These are phyloP conservation scores for Sporothrix euskadiensis DNA, from an alignment of 2,329 filamentous ascomycete genomes.

Conservation along the genomic window DNA sequence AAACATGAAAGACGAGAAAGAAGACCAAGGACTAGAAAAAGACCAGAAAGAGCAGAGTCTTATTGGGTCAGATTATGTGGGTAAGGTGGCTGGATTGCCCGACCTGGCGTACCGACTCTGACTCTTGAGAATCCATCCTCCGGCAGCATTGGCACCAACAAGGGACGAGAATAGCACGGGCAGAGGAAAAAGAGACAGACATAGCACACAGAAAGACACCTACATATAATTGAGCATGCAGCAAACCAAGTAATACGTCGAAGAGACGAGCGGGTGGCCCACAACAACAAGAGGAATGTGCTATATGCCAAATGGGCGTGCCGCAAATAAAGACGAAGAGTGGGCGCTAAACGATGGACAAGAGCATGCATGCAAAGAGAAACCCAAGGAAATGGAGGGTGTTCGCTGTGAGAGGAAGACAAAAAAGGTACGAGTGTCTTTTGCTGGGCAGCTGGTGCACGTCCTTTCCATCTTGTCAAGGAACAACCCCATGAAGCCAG, in stretches of 20 bases:
- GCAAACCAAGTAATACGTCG: neutral
- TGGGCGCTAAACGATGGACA: neutral
- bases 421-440: neutral
- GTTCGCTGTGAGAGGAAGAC: neutral
- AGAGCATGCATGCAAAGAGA: neutral
- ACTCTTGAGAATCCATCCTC: neutral
- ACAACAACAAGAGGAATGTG: neutral
- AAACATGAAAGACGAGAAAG: too few relatives aligned
- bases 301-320: neutral
- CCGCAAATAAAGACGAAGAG: neutral
- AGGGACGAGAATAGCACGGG: constrained; percentile 10
- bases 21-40: neutral
- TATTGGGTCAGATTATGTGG: neutral
- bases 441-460: neutral
- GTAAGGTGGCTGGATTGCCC: neutral
- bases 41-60: neutral
- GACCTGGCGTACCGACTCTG: neutral
- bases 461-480: neutral
- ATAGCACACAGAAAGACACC: neutral
- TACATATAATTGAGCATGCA: neutral
- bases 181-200: neutral
- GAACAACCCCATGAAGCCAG: neutral
- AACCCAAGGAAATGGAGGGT: neutral
- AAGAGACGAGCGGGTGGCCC: neutral
- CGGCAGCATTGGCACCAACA: constrained; percentile 7